These are phyloP conservation scores for Blastobotrys terrestris DNA, from an alignment of 805 yeast species.

Conservation along the genomic window DNA sequence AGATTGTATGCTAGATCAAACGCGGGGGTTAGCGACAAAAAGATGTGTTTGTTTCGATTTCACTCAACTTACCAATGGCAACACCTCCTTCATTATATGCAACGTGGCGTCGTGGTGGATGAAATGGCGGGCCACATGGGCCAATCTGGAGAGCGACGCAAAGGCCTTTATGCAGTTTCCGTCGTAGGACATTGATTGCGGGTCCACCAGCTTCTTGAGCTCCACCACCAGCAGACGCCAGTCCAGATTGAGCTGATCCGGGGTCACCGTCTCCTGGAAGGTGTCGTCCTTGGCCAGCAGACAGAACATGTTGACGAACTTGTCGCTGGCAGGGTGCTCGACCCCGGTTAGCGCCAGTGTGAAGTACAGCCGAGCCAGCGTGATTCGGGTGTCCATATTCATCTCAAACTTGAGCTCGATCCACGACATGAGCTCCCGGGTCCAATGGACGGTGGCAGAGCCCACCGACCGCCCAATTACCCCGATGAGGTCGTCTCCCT, in stretches of 20 bases:
- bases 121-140: constrained; percentile 21
- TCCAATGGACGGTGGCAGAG: constrained; percentile 69
- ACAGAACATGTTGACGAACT: constrained; percentile 58
- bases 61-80: constrained; percentile 23
- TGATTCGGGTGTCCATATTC: constrained; percentile 58
- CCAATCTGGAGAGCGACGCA: constrained; percentile 19
- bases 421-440: constrained; percentile 76
- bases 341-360: constrained; percentile 67
- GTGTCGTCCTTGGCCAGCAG: constrained; percentile 46
- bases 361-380: constrained; percentile 63
- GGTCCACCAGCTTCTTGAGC: constrained; percentile 23
- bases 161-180: constrained; percentile 16
- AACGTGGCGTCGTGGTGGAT: constrained; percentile 18
- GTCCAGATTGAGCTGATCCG: constrained; percentile 41
- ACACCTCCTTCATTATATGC: constrained; percentile 21
- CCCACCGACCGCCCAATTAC: constrained; percentile 52
- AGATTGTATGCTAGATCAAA: constrained; percentile 8
- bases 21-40: background rate
- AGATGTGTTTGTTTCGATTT: background rate
- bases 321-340: constrained; percentile 53
- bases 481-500: constrained; percentile 70
- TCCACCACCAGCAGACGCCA: constrained; percentile 44
- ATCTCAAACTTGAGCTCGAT: constrained; percentile 70
- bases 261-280: constrained; percentile 29
- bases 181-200: constrained; percentile 15